These are phyloP conservation scores for Parietaria judaica DNA, from an alignment of 306 rosid genomes.

Conservation along the genomic window DNA sequence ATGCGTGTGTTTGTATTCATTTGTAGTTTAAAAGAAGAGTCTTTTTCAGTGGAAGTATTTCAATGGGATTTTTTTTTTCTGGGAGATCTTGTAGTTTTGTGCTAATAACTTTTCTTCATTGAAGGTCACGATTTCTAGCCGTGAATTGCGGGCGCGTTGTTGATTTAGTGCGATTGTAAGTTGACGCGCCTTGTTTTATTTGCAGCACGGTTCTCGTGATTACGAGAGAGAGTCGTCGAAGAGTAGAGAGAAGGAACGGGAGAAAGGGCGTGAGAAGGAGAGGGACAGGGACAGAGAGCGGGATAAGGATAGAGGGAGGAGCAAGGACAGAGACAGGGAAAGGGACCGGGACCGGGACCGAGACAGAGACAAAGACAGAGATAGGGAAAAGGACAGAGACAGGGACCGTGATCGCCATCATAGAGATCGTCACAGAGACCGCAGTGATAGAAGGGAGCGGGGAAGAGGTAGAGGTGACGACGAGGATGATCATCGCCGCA, in stretches of 20 bases:
- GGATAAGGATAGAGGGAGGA: conserved; percentile 22
- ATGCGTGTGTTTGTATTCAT: too few species aligned
- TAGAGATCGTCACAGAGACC: conserved; percentile 47
- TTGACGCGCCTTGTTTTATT: background rate
- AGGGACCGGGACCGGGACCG: conserved; percentile 42
- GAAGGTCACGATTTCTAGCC: background rate
- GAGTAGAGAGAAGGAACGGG: conserved; percentile 84
- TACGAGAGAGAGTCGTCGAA: conserved; percentile 77
- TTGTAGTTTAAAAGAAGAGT: too few species aligned
- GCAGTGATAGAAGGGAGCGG: conserved; percentile 69
- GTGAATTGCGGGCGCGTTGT: too few species aligned
- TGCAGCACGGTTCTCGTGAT: conserved; percentile 75
- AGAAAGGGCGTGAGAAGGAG: conserved; percentile 55
- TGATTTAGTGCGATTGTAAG: too few species aligned
- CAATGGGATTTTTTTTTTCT: too few species aligned
- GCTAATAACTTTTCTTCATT: background rate
- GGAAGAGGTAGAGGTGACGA: conserved; percentile 75
- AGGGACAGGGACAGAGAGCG: conserved; percentile 31
- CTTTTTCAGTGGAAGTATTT: too few species aligned
- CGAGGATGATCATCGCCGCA: conserved; percentile 54
- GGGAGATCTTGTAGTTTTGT: too few species aligned
- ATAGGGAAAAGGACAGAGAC: conserved; percentile 49
- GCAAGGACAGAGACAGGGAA: conserved; percentile 36
- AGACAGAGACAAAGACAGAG: conserved; percentile 45
- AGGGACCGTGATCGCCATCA: conserved; percentile 45